A percentile compares a stretch with the other conserved stretches of the same genome.
Conservation (phyloP, 257 asterid genomes). For the Solanum pennellii region DNA sequence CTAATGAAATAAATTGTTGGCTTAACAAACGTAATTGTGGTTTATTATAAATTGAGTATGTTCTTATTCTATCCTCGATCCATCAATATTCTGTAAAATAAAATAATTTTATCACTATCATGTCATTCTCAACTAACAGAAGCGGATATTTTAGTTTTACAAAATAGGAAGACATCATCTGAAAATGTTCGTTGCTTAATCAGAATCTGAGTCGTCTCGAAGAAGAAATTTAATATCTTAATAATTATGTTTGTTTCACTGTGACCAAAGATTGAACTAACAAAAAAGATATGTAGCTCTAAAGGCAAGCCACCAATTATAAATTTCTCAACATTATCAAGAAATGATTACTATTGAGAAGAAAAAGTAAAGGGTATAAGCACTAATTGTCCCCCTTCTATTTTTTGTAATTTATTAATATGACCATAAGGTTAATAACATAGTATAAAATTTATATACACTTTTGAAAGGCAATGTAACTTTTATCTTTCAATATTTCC, state of each 20-base stretch:
- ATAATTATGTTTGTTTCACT: not conserved
- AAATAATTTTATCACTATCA: too few relatives aligned
- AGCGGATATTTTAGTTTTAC: too few relatives aligned
- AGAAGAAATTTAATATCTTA: not conserved
- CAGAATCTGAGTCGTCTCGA: too few relatives aligned
- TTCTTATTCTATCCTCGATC: too few relatives aligned
- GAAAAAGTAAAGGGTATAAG: slow-evolving; percentile 22
- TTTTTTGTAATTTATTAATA: slow-evolving; percentile 10
- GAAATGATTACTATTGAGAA: slow-evolving; percentile 31
- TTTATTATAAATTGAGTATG: too few relatives aligned
- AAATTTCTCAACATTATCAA: slow-evolving; percentile 43
- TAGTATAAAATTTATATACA: slow-evolving; percentile 8
- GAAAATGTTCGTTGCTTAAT: too few relatives aligned
- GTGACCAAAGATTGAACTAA: slow-evolving; percentile 34
- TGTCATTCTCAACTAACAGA: too few relatives aligned
- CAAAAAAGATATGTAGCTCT: not conserved
- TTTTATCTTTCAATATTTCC: slow-evolving; percentile 31
- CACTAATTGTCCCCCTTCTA: slow-evolving; percentile 29
- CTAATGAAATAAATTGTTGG: too few relatives aligned
- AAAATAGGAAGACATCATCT: too few relatives aligned
- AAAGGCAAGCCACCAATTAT: slow-evolving; percentile 2
- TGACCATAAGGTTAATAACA: slow-evolving; percentile 23
- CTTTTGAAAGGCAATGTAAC: slow-evolving; percentile 46
- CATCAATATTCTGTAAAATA: too few relatives aligned
- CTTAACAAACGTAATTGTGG: too few relatives aligned